Base-by-base conservation (phyloP, 2,329 filamentous ascomycete genomes). In the Aspergillus sp. region DNA sequence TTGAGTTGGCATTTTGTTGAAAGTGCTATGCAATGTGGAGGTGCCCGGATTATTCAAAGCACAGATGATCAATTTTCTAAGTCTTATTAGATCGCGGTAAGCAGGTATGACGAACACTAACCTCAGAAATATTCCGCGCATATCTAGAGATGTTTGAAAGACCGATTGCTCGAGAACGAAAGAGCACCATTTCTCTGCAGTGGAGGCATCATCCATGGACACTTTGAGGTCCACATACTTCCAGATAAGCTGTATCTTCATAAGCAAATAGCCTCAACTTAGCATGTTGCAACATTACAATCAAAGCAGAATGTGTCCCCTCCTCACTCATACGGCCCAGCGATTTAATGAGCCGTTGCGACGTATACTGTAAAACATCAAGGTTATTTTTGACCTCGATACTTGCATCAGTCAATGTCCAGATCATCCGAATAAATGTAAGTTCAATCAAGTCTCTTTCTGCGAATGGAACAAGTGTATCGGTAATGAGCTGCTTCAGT, bases 31-130 rank as follows among this genome's bases (percentile, higher is more conserved):
- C 11, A 87, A 89, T 45, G 75, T 76, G 4, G 80, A 77, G 16
- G 83, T 69, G 57, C 89, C 82, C 32, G 85, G 82, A 31, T 77
- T 81, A 32, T 84, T 81, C 10, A 95, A 75, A 2, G 87, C 85
- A 69, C 89, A 94, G 4, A 89, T 75, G 3, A 96, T 85, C 6
- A 90, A 75, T 70, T 91, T 96, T 58, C 92, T 92, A 63, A 24
- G 10, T 2, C 3, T 5, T 6, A 18, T 65, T 57, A 64, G 50
- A 6, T 2, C 9, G 24, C 45, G 31, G 1, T 7, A 29, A 12
- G 50, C 51, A 12, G 49, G 50, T 4, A 46, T 36, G 18, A 50
- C 16, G 18, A 22, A 9, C 16, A 45, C 64, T 39, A 65, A 88
- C 89, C 89, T 87, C 51, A 85, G 78, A 61, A 95, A 81, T 62